A percentile compares a stretch with the other conserved stretches of the same genome.
Evolutionary conservation across 108 stramenopile species (phyloP).

Genomic region (Mediolabrus comicus): DNA sequence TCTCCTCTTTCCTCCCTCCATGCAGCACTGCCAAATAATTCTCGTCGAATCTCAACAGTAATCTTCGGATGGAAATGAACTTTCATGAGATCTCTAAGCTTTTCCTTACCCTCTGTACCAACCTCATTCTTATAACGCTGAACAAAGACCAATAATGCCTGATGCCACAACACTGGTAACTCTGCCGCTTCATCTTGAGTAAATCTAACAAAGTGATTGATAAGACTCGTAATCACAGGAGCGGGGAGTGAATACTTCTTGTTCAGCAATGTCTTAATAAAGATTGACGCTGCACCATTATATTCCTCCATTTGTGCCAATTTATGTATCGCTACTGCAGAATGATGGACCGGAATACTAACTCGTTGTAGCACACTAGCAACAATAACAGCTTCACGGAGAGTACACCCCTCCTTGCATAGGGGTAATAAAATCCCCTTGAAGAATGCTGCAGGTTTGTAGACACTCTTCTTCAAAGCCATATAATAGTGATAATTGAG

Average conservation of each 20-base stretch:
- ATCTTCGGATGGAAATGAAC: constrained; percentile 93
- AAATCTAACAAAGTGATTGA: constrained; percentile 91
- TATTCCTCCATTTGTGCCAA: constrained; percentile 89
- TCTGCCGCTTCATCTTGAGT: constrained; percentile 37
- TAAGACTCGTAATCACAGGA: constrained; percentile 87
- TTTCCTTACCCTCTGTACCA: constrained; percentile 76
- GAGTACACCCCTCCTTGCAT: constrained; percentile 88
- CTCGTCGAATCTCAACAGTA: constrained; percentile 94
- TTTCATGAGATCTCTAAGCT: constrained; percentile 79
- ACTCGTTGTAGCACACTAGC: constrained; percentile 91
- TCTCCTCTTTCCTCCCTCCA: constrained; percentile 73
- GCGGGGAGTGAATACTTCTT: constrained; percentile 98
- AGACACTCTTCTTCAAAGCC: constrained; percentile 92
- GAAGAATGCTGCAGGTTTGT: constrained; percentile 98
- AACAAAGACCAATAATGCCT: constrained; percentile 89
- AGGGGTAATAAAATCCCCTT: constrained; percentile 98
- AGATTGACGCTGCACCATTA: constrained; percentile 91
- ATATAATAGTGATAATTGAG: constrained; percentile 99
- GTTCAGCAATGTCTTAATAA: constrained; percentile 90
- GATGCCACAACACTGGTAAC: constrained; percentile 98
- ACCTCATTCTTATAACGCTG: constrained; percentile 95
- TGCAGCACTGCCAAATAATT: constrained; percentile 88
- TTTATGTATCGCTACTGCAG: constrained; percentile 97
- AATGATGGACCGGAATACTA: constrained; percentile 95
- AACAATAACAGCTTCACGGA: constrained; percentile 96